Conservation (phyloP, 2,329 filamentous ascomycete genomes). For the Fusarium abutilonis region DNA sequence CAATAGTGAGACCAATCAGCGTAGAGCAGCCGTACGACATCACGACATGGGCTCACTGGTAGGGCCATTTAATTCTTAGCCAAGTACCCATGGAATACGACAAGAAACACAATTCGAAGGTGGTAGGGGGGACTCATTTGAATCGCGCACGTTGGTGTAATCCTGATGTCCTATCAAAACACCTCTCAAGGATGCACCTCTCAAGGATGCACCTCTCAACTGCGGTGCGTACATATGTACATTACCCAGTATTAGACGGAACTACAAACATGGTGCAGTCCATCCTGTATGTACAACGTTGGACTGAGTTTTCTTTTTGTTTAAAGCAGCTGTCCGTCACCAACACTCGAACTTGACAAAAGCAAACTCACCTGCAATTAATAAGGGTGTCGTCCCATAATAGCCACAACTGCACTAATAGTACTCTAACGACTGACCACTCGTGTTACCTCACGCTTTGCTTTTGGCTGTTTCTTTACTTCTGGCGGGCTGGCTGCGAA, state of each 20-base stretch:
- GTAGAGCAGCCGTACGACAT: constrained; percentile 36
- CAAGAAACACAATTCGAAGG: constrained; percentile 38
- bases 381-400: constrained; percentile 1
- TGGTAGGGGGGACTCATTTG: constrained; percentile 1
- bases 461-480: constrained; percentile 3
- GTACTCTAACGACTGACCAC: constrained; percentile 7
- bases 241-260: constrained; percentile 1
- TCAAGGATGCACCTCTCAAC: constrained; percentile 10
- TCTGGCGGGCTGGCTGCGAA: constrained; percentile 4
- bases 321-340: constrained; percentile 4
- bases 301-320: constrained; percentile 7
- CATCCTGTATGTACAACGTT: neutral
- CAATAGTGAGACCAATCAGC: constrained; percentile 38
- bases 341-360: constrained; percentile 13
- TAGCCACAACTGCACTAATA: constrained; percentile 34
- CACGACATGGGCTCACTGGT: constrained; percentile 32
- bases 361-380: constrained; percentile 14
- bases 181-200: constrained; percentile 9
- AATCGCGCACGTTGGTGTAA: constrained; percentile 18
- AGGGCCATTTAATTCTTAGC: constrained; percentile 22
- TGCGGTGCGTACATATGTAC: constrained; percentile 5
- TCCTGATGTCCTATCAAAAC: constrained; percentile 10
- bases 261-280: neutral
- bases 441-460: constrained; percentile 3
- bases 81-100: constrained; percentile 36